phyloP scores from a whole-genome alignment of 345 rosid species.

The Camelina neglecta region DNA sequence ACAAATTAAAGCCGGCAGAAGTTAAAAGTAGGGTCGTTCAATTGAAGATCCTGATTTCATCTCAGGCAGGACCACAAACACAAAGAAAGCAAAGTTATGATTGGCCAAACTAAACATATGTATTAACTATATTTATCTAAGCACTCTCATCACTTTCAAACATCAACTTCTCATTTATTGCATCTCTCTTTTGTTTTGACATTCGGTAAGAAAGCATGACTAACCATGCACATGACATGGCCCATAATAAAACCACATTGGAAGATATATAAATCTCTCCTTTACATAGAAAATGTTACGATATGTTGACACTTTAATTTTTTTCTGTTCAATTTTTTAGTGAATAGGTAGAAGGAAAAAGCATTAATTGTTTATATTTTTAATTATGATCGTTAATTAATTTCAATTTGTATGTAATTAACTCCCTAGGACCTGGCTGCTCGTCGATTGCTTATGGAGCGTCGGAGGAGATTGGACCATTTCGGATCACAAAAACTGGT shows the following conservation, averaged over 20 bases:
- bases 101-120: slow-evolving; percentile 16
- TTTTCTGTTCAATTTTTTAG: background rate
- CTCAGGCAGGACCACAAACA: slow-evolving; percentile 22
- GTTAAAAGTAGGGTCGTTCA: slow-evolving; percentile 10
- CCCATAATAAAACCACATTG: background rate
- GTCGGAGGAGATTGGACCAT: slow-evolving; percentile 94
- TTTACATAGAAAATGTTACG: background rate
- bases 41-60: background rate
- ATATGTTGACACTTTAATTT: background rate
- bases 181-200: background rate
- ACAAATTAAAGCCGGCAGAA: background rate
- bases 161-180: slow-evolving; percentile 26
- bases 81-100: slow-evolving; percentile 22
- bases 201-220: slow-evolving; percentile 24
- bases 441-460: slow-evolving; percentile 97
- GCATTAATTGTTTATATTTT: background rate
- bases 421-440: slow-evolving; percentile 87
- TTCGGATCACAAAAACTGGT: slow-evolving; percentile 65
- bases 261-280: background rate
- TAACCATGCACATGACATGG: slow-evolving; percentile 12
- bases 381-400: background rate
- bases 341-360: background rate
- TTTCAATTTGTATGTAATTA: background rate
- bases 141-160: slow-evolving; percentile 7
- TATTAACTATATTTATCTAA: background rate